phyloP scores from a whole-genome alignment of 495 filamentous ascomycete species.

The Neurospora intermedia region DNA sequence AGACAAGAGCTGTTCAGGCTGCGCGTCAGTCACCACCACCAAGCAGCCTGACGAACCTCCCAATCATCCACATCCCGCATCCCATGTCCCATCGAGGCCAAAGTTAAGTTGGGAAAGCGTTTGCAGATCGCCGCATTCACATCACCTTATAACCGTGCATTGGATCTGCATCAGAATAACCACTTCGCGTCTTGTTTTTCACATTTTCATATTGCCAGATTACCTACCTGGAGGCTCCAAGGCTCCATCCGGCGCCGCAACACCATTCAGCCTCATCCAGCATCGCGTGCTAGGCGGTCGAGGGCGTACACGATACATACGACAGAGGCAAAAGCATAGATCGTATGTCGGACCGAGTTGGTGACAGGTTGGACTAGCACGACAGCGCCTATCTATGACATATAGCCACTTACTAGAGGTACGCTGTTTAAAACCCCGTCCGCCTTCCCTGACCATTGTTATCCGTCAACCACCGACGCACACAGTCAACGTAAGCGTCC shows the following conservation, averaged over 20 bases:
- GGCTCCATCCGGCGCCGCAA: background rate
- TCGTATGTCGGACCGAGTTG: background rate
- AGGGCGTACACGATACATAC: background rate
- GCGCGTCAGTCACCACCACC: background rate
- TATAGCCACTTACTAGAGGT: background rate
- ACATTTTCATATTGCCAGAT: background rate
- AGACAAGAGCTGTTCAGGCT: background rate
- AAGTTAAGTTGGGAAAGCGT: background rate
- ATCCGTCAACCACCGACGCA: background rate
- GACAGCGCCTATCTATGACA: background rate
- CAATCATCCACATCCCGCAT: background rate
- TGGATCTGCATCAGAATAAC: background rate
- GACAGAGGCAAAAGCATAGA: background rate
- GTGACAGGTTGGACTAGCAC: background rate
- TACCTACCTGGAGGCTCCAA: background rate
- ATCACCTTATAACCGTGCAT: background rate
- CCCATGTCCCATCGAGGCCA: background rate
- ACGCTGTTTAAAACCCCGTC: background rate
- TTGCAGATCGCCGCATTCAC: background rate
- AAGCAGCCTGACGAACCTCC: background rate
- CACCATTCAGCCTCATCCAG: background rate
- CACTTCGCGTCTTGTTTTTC: background rate
- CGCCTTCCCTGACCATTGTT: background rate
- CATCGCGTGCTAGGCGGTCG: background rate
- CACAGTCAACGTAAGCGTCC: background rate